A percentile compares a stretch with the other conserved stretches of the same genome.
phyloP scores from a whole-genome alignment of 208 protist genomes.

The Crithidia bombi region DNA sequence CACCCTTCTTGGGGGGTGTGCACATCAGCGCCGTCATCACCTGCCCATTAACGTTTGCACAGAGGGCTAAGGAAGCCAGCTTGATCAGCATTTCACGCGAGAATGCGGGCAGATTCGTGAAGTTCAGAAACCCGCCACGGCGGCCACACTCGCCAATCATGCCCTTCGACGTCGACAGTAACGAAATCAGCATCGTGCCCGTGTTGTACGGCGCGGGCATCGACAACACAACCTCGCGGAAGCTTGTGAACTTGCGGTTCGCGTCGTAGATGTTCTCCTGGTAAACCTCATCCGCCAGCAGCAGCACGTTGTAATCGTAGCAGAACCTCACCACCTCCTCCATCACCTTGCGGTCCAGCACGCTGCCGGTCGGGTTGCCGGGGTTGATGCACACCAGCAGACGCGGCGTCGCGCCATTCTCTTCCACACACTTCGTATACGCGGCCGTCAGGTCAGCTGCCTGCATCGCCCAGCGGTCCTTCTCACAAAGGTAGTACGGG shows the following conservation, averaged over 20 bases:
- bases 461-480: constrained; percentile 88
- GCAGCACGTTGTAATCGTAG: constrained; percentile 76
- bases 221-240: constrained; percentile 68
- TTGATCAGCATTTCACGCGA: constrained; percentile 95
- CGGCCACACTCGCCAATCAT: constrained; percentile 98
- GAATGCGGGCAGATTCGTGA: constrained; percentile 71
- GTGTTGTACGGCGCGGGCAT: constrained; percentile 73
- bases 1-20: constrained; percentile 91
- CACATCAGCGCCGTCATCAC: constrained; percentile 96
- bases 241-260: constrained; percentile 93
- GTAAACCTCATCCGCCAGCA: constrained; percentile 99
- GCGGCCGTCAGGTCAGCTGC: constrained; percentile 66
- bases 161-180: constrained; percentile 99
- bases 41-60: constrained; percentile 97
- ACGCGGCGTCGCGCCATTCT: constrained; percentile 83
- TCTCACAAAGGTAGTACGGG: constrained; percentile 96
- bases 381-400: constrained; percentile 99
- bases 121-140: constrained; percentile 98
- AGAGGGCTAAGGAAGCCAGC: constrained; percentile 95
- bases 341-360: constrained; percentile 82
- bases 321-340: constrained; percentile 80
- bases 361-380: constrained; percentile 98
- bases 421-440: constrained; percentile 54
- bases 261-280: constrained; percentile 97
- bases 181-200: constrained; percentile 79